These are phyloP conservation scores for Ceratobasidium papillatum DNA, from an alignment of 1,284 basidiomycete genomes.

Conservation along the genomic window DNA sequence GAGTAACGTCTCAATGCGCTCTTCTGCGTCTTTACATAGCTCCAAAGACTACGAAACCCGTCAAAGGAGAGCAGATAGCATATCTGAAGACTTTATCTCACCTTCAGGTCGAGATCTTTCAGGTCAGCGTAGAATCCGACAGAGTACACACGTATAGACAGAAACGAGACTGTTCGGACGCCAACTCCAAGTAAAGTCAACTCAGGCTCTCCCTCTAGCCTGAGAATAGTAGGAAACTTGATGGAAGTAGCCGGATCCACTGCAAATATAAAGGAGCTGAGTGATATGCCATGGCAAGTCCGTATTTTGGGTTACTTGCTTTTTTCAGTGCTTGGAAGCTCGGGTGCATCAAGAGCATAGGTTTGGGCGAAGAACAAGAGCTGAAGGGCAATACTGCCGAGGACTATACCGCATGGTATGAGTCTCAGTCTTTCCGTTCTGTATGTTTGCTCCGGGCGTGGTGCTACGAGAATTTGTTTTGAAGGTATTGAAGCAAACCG, in stretches of 20 bases:
- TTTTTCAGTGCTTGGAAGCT: constrained; percentile 19
- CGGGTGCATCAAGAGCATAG: constrained; percentile 26
- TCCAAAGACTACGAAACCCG: not conserved
- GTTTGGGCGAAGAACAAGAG: not conserved
- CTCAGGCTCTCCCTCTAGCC: constrained; percentile 63
- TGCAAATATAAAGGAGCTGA: constrained; percentile 47
- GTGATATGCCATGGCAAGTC: not conserved
- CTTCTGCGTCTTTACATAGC: constrained; percentile 58
- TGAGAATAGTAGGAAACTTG: constrained; percentile 70
- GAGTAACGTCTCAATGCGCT: constrained; percentile 74
- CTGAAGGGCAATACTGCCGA: not conserved
- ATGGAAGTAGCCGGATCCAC: constrained; percentile 77
- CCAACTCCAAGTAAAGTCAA: constrained; percentile 81
- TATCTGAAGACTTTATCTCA: constrained; percentile 45
- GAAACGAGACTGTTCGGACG: constrained; percentile 82
- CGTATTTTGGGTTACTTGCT: constrained; percentile 5
- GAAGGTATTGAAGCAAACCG: not conserved
- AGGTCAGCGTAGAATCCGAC: constrained; percentile 87
- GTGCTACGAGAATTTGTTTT: not conserved
- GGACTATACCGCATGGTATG: not conserved
- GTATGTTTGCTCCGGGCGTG: not conserved
- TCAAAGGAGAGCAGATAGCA: not conserved
- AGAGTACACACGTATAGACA: constrained; percentile 84
- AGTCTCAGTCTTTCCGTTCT: not conserved
- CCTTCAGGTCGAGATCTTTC: constrained; percentile 66